Conservation (phyloP, 2,329 filamentous ascomycete genomes). For the Colletotrichum tropicicola region DNA sequence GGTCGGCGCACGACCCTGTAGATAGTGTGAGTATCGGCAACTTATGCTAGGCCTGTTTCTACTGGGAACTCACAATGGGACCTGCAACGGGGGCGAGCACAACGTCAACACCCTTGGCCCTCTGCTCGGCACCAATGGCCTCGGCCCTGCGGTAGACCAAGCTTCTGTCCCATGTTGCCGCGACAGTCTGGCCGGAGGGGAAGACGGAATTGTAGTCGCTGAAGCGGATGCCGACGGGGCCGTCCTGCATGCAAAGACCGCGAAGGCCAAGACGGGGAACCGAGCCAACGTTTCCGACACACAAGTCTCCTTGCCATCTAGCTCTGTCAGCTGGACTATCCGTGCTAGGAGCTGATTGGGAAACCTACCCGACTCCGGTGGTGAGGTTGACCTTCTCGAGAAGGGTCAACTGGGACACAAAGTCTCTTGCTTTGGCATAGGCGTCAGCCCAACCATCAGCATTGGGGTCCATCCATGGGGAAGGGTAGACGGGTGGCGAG, state of each 20-base stretch:
- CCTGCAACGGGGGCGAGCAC: constrained; percentile 64
- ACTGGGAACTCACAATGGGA: constrained; percentile 44
- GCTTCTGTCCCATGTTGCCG: constrained; percentile 81
- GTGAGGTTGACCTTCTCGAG: constrained; percentile 95
- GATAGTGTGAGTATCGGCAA: too few relatives aligned
- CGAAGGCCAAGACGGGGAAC: constrained; percentile 76
- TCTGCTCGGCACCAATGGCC: constrained; percentile 68
- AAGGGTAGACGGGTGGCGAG: constrained; percentile 78
- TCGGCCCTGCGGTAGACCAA: constrained; percentile 66
- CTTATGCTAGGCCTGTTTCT: too few relatives aligned
- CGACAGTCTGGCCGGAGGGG: constrained; percentile 79
- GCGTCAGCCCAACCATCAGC: constrained; percentile 79
- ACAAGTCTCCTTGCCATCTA: constrained; percentile 73
- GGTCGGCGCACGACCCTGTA: constrained; percentile 49
- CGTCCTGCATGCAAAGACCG: constrained; percentile 86
- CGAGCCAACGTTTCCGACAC: constrained; percentile 80
- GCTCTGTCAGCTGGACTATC: constrained; percentile 39
- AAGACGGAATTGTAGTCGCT: constrained; percentile 86
- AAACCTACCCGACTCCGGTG: constrained; percentile 81
- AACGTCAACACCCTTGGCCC: constrained; percentile 80
- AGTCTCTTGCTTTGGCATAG: constrained; percentile 77
- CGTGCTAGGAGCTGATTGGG: constrained; percentile 4
- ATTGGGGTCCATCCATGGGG: constrained; percentile 83
- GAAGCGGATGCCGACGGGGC: constrained; percentile 81
- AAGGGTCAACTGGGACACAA: constrained; percentile 85